Evolutionary conservation across 1,284 basidiomycete species (phyloP).

Genomic region (Sporisorium iseilematis-ciliati): DNA sequence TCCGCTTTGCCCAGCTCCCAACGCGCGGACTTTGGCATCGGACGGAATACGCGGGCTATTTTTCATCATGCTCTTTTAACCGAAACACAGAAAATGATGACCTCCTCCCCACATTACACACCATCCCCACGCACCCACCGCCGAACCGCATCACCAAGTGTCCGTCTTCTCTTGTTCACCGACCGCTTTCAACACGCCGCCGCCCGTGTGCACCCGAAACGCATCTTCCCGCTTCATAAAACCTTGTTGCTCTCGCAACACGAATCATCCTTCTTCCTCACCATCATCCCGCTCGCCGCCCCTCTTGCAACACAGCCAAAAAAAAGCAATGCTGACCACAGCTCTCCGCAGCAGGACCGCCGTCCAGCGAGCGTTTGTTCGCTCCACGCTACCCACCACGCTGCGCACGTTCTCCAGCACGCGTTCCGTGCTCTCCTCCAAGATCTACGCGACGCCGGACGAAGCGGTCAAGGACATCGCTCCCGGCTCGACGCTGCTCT

Average conservation of each 20-base stretch:
- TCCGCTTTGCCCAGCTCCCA: slow-evolving; percentile 3
- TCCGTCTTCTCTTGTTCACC: too few species aligned
- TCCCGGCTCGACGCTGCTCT: slow-evolving; percentile 58
- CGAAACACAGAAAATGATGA: too few species aligned
- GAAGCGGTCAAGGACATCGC: slow-evolving; percentile 66
- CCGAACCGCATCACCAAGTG: too few species aligned
- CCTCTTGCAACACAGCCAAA: background rate
- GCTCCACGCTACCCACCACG: slow-evolving; percentile 23
- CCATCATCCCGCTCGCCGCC: background rate
- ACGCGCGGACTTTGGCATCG: slow-evolving; percentile 2
- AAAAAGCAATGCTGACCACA: slow-evolving; percentile 27
- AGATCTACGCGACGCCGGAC: slow-evolving; percentile 55
- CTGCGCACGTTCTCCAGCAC: slow-evolving; percentile 26
- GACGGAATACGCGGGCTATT: slow-evolving; percentile 42
- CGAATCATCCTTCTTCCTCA: background rate
- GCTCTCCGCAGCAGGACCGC: slow-evolving; percentile 27
- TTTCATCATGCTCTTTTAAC: background rate
- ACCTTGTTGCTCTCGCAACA: too few species aligned
- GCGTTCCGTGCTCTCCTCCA: slow-evolving; percentile 24
- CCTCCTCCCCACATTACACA: too few species aligned
- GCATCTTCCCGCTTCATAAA: too few species aligned
- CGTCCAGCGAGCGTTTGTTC: slow-evolving; percentile 15
- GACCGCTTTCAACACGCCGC: too few species aligned
- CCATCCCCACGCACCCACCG: too few species aligned
- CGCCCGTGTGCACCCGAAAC: too few species aligned